Evolutionary conservation across 768 basidiomycete species (phyloP).

Genomic region (Podaxis mareebaensis): DNA sequence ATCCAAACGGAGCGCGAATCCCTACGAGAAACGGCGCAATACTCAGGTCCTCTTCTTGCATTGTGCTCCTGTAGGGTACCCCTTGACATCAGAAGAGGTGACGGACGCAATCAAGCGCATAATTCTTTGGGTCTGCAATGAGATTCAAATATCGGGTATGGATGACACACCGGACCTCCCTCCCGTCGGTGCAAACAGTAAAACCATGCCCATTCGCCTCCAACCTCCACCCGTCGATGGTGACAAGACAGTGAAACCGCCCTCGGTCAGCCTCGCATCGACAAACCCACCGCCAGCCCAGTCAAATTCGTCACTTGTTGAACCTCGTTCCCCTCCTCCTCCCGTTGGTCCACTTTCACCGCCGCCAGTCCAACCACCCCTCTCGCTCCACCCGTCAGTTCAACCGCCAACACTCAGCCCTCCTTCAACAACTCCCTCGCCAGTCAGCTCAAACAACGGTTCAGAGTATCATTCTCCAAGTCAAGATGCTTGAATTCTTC

Average conservation of each 20-base stretch:
- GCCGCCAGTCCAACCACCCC: slow-evolving; percentile 3
- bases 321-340: not conserved
- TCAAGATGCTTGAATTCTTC: not conserved
- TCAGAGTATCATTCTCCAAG: slow-evolving; percentile 15
- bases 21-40: slow-evolving; percentile 13
- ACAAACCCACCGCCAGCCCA: not conserved
- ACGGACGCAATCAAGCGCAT: slow-evolving; percentile 64
- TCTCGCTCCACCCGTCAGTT: not conserved
- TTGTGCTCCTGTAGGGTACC: slow-evolving; percentile 67
- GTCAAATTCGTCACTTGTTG: not conserved
- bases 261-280: not conserved
- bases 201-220: slow-evolving; percentile 2
- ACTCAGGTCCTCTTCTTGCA: slow-evolving; percentile 66
- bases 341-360: slow-evolving; percentile 3
- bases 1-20: slow-evolving; percentile 45
- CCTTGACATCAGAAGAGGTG: slow-evolving; percentile 64
- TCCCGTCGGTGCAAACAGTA: slow-evolving; percentile 9
- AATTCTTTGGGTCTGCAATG: slow-evolving; percentile 58
- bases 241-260: not conserved
- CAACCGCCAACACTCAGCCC: not conserved
- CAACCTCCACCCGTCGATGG: not conserved
- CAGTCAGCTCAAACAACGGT: slow-evolving; percentile 12
- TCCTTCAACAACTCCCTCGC: not conserved
- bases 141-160: slow-evolving; percentile 24
- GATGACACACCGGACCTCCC: slow-evolving; percentile 15